These are phyloP conservation scores for Rhizopogon sp. DNA, from an alignment of 768 basidiomycete genomes.

Conservation along the genomic window DNA sequence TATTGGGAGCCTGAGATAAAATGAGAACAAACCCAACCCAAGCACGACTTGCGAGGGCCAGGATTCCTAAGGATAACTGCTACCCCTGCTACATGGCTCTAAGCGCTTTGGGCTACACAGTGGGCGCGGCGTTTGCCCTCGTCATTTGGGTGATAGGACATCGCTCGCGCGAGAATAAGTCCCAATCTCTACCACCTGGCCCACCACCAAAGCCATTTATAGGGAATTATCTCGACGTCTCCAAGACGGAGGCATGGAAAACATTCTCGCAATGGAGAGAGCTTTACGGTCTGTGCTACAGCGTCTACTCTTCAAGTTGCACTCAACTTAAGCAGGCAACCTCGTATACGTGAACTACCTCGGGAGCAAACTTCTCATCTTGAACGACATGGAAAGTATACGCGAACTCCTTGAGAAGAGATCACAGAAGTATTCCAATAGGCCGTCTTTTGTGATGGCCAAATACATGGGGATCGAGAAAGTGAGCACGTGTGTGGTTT, in stretches of 20 bases:
- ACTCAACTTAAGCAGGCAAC: slow-evolving; percentile 6
- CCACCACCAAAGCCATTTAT: slow-evolving; percentile 19
- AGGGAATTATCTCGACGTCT: slow-evolving; percentile 22
- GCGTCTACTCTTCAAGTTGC: not conserved
- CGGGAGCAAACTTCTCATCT: slow-evolving; percentile 11
- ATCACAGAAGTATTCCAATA: slow-evolving; percentile 16
- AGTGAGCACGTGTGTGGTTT: not conserved
- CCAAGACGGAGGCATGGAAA: slow-evolving; percentile 16
- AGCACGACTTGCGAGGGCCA: not conserved
- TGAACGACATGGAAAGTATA: slow-evolving; percentile 22
- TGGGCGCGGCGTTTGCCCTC: not conserved
- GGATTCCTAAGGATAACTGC: not conserved
- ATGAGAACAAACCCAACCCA: not conserved
- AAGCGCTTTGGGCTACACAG: not conserved
- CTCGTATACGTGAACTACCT: slow-evolving; percentile 10
- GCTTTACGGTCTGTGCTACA: slow-evolving; percentile 4
- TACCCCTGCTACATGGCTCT: not conserved
- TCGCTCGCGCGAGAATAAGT: not conserved
- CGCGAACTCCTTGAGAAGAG: slow-evolving; percentile 27
- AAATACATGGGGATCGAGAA: slow-evolving; percentile 4
- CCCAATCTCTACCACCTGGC: slow-evolving; percentile 22
- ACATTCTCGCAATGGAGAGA: slow-evolving; percentile 19
- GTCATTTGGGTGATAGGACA: not conserved
- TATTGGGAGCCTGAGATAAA: not conserved
- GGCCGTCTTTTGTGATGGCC: slow-evolving; percentile 5